Percentiles rank a stretch among this genome's conserved stretches.
Conservation (phyloP, 768 basidiomycete species). For the Cubamyces lactineus region DNA sequence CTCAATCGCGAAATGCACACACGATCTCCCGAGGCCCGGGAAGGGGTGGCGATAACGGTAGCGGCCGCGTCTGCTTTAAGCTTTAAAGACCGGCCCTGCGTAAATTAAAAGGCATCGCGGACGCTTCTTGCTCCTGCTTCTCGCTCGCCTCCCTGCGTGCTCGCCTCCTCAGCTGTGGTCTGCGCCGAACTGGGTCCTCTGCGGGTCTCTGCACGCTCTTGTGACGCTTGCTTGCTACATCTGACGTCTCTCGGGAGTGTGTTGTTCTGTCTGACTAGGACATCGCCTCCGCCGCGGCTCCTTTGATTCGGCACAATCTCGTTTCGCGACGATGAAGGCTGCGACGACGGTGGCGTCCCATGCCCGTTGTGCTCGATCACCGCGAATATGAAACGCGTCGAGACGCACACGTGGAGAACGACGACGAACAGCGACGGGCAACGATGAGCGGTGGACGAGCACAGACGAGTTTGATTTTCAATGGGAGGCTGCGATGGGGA, state of each 20-base stretch:
- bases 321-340: neutral
- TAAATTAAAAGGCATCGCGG: neutral
- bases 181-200: neutral
- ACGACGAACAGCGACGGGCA: neutral
- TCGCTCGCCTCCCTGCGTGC: neutral
- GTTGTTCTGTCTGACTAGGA: too few species aligned
- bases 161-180: neutral
- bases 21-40: neutral
- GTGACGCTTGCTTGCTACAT: too few species aligned
- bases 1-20: conserved; percentile 4
- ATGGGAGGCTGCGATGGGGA: neutral
- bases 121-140: neutral
- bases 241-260: too few species aligned
- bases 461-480: too few species aligned
- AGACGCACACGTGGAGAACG: neutral
- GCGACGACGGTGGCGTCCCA: neutral
- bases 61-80: neutral
- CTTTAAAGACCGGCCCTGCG: neutral
- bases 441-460: neutral
- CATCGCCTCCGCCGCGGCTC: too few species aligned
- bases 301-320: too few species aligned
- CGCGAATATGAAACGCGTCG: neutral
- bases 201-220: neutral
- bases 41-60: neutral
- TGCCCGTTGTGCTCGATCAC: neutral